A percentile compares a stretch with the other conserved stretches of the same genome.
phyloP scores from a whole-genome alignment of 2,329 filamentous ascomycete species.

The Phaeomoniella chlamydospora region DNA sequence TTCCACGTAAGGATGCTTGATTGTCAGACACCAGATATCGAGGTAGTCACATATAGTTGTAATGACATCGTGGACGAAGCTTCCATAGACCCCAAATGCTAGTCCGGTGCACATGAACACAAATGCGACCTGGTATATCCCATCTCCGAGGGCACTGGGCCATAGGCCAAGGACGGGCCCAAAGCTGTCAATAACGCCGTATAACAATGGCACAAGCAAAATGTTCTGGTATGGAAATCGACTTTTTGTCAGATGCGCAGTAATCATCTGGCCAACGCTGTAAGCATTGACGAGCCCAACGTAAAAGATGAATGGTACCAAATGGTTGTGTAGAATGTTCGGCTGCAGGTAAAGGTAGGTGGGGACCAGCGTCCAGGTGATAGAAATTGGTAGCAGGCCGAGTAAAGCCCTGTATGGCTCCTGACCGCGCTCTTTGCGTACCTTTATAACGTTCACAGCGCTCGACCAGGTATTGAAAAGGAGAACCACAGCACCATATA shows the following conservation, averaged over 20 bases:
- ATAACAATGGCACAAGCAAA: constrained; percentile 60
- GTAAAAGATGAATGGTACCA: constrained; percentile 82
- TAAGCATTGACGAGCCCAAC: constrained; percentile 87
- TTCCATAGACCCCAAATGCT: constrained; percentile 83
- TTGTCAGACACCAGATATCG: constrained; percentile 96
- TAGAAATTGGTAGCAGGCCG: constrained; percentile 69
- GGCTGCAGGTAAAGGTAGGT: constrained; percentile 77
- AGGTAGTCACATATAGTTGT: constrained; percentile 95
- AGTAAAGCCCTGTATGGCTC: constrained; percentile 53
- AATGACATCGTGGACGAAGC: constrained; percentile 91
- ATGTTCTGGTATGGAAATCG: constrained; percentile 87
- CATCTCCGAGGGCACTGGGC: constrained; percentile 61
- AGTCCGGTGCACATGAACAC: constrained; percentile 78
- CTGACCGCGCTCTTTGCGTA: constrained; percentile 58
- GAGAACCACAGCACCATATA: constrained; percentile 69
- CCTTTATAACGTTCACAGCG: constrained; percentile 69
- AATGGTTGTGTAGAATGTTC: constrained; percentile 62
- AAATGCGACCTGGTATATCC: constrained; percentile 79
- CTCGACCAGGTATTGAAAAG: constrained; percentile 66
- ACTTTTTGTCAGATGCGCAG: constrained; percentile 77
- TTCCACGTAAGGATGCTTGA: constrained; percentile 61
- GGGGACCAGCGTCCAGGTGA: constrained; percentile 62
- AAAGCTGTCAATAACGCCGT: constrained; percentile 65
- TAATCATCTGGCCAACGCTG: constrained; percentile 89
- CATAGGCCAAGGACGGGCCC: constrained; percentile 58